Conservation (phyloP, 331 rosid genomes). For the Acacia concinna region DNA sequence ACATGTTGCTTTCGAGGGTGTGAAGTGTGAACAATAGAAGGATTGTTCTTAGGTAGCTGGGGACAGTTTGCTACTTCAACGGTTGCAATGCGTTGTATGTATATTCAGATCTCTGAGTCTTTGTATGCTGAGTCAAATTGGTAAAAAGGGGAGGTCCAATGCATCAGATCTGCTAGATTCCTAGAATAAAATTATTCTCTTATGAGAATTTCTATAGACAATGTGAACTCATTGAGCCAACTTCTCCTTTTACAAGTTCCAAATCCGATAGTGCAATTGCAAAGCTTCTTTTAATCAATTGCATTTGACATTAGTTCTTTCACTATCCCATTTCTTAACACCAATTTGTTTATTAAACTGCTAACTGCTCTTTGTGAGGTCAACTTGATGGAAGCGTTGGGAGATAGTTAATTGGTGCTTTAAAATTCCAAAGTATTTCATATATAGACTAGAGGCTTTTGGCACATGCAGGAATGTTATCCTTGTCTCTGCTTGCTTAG, state of each 20-base stretch:
- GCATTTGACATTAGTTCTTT: background rate
- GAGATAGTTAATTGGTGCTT: constrained; percentile 11
- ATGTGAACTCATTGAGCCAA: background rate
- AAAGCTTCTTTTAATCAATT: background rate
- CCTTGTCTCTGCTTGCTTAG: constrained; percentile 7
- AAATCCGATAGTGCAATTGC: background rate
- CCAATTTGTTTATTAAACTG: background rate
- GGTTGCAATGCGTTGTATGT: constrained; percentile 6
- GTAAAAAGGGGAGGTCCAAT: constrained; percentile 2
- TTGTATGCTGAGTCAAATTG: constrained; percentile 12
- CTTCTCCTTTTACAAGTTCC: constrained; percentile 3
- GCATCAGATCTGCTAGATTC: constrained; percentile 14
- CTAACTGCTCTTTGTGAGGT: background rate
- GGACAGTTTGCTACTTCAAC: background rate
- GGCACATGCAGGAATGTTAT: background rate
- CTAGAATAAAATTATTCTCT: constrained; percentile 3
- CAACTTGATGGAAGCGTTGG: background rate
- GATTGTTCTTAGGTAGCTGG: background rate
- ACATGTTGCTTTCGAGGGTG: background rate
- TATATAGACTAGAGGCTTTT: background rate
- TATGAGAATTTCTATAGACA: background rate
- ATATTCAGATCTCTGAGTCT: background rate
- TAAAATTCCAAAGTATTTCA: background rate
- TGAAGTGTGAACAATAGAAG: background rate
- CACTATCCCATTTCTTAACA: background rate